Conservation (phyloP, 768 basidiomycete species). For the Boletus rufocinnamomeus region DNA sequence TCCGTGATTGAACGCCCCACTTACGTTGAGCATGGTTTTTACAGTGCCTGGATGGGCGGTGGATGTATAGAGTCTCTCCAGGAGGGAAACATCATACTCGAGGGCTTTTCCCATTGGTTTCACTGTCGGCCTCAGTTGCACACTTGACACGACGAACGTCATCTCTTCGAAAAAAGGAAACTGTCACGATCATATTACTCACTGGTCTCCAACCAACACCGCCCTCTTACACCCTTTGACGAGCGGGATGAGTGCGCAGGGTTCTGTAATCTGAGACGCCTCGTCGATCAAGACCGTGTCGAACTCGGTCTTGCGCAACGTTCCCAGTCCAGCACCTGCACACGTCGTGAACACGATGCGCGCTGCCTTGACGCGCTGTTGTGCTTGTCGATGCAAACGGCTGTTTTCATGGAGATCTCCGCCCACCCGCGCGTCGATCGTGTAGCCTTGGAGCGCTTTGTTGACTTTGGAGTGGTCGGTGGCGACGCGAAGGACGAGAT, state of each 20-base stretch:
- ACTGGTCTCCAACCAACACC: slow-evolving; percentile 73
- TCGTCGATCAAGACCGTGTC: slow-evolving; percentile 68
- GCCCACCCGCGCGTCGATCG: slow-evolving; percentile 64
- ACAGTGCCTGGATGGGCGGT: slow-evolving; percentile 37
- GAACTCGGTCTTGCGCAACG: slow-evolving; percentile 55
- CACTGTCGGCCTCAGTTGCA: slow-evolving; percentile 68
- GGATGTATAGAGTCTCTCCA: slow-evolving; percentile 58
- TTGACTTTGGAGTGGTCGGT: slow-evolving; percentile 63
- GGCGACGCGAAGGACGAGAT: slow-evolving; percentile 66
- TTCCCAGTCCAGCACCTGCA: slow-evolving; percentile 61
- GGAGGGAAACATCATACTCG: slow-evolving; percentile 58
- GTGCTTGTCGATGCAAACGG: slow-evolving; percentile 56
- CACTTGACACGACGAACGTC: slow-evolving; percentile 38
- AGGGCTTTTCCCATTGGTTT: slow-evolving; percentile 57
- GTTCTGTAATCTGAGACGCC: slow-evolving; percentile 71
- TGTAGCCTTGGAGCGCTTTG: slow-evolving; percentile 53
- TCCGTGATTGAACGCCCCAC: slow-evolving; percentile 1
- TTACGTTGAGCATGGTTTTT: slow-evolving; percentile 64
- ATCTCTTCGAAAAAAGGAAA: neutral
- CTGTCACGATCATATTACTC: slow-evolving; percentile 28
- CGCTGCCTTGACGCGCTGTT: slow-evolving; percentile 57
- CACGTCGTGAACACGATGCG: slow-evolving; percentile 66
- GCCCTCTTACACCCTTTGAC: slow-evolving; percentile 62
- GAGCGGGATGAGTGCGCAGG: slow-evolving; percentile 63
- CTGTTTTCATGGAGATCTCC: slow-evolving; percentile 60